Conservation (phyloP, 2,329 filamentous ascomycete genomes). For the Lasiodiplodia sp. region DNA sequence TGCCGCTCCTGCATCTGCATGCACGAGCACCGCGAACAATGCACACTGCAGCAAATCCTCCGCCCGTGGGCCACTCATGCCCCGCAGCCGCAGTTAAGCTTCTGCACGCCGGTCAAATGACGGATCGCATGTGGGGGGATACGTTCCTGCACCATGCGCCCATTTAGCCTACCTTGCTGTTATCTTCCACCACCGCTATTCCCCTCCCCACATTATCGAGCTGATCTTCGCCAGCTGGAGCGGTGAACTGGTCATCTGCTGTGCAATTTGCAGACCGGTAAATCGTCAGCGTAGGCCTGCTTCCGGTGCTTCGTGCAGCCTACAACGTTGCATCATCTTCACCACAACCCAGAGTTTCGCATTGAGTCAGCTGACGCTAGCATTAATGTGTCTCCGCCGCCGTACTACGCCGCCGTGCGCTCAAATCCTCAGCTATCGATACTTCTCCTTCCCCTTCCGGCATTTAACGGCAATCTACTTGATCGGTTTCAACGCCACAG, state of each 20-base stretch:
- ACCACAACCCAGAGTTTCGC: constrained; percentile 1
- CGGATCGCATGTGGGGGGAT: constrained; percentile 19
- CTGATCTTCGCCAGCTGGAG: constrained; percentile 1
- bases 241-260: constrained; percentile 1
- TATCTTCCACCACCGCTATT: not conserved
- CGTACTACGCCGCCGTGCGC: not conserved
- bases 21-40: not conserved
- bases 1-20: not conserved
- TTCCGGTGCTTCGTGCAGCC: constrained; percentile 12
- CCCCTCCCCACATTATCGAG: not conserved
- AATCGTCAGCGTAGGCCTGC: not conserved
- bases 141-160: constrained; percentile 11
- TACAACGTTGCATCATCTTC: not conserved
- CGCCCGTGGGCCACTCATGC: constrained; percentile 2
- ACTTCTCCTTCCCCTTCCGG: constrained; percentile 10
- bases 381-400: not conserved
- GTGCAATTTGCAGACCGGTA: not conserved
- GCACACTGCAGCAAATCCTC: constrained; percentile 4
- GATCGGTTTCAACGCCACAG: not conserved
- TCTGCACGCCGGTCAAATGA: constrained; percentile 13
- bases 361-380: not conserved
- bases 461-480: not conserved
- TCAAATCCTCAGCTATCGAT: constrained; percentile 5
- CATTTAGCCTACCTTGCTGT: not conserved
- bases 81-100: constrained; percentile 8